Evolutionary conservation across 495 filamentous ascomycete genomes (phyloP).

Genomic region (Letharia columbiana): DNA sequence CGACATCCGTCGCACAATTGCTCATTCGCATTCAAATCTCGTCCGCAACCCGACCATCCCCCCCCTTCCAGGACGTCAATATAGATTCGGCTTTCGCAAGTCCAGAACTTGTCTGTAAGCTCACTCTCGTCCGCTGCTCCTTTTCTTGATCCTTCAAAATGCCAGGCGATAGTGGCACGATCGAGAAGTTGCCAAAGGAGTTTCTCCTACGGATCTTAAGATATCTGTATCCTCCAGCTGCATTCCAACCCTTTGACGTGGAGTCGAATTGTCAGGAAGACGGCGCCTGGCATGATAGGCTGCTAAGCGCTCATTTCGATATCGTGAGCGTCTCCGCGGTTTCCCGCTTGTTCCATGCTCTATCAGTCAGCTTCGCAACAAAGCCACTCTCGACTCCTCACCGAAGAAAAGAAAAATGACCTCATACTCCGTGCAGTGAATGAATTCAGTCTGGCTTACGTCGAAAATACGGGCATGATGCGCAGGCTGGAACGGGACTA

Average conservation of each 20-base stretch:
- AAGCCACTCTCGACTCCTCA: neutral
- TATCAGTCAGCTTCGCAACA: neutral
- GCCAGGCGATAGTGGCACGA: neutral
- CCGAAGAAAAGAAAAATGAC: neutral
- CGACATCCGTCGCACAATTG: too few relatives aligned
- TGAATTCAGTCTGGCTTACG: neutral
- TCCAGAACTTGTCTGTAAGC: too few relatives aligned
- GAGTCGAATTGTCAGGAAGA: neutral
- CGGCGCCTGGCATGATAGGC: neutral
- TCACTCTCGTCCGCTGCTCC: too few relatives aligned
- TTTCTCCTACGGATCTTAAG: too few relatives aligned
- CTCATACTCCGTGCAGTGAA: neutral
- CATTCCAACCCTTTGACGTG: neutral
- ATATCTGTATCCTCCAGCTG: neutral
- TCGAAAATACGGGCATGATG: neutral
- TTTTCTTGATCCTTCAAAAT: too few relatives aligned
- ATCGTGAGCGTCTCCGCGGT: neutral
- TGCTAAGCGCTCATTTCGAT: neutral
- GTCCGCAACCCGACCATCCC: too few relatives aligned
- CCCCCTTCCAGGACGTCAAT: too few relatives aligned
- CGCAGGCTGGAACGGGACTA: neutral
- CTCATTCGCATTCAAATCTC: too few relatives aligned
- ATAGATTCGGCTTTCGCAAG: too few relatives aligned
- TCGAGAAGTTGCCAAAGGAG: too few relatives aligned
- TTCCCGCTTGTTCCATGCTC: neutral